Conservation (phyloP, 2,329 filamentous ascomycete genomes). For the Ophiostoma quercus region DNA sequence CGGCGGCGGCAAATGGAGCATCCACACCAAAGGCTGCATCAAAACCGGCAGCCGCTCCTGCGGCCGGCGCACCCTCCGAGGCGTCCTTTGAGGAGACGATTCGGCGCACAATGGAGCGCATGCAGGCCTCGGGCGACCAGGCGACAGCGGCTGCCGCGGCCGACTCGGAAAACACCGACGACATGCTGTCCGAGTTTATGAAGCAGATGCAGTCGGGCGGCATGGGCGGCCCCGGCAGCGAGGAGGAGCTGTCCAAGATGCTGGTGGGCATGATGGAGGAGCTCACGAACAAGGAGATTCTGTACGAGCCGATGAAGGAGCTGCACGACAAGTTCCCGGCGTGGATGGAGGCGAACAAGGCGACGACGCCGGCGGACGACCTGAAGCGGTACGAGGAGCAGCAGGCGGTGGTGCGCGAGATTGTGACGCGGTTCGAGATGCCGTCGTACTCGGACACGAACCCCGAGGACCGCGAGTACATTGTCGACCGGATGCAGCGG, state of each 20-base stretch:
- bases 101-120: slow-evolving; percentile 87
- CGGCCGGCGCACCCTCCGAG: slow-evolving; percentile 32
- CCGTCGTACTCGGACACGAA: slow-evolving; percentile 77
- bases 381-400: slow-evolving; percentile 77
- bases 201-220: slow-evolving; percentile 70
- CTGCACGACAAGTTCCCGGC: slow-evolving; percentile 84
- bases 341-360: slow-evolving; percentile 77
- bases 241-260: slow-evolving; percentile 92
- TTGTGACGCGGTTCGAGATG: slow-evolving; percentile 83
- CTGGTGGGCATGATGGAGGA: slow-evolving; percentile 98
- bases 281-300: slow-evolving; percentile 93
- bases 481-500: slow-evolving; percentile 97
- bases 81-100: slow-evolving; percentile 89
- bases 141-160: slow-evolving; percentile 73
- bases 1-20: slow-evolving; percentile 23
- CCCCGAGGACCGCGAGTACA: slow-evolving; percentile 75
- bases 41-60: slow-evolving; percentile 31
- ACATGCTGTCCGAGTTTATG: slow-evolving; percentile 86
- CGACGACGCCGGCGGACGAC: slow-evolving; percentile 62
- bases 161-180: slow-evolving; percentile 54
- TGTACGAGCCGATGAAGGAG: slow-evolving; percentile 99
- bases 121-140: slow-evolving; percentile 82
- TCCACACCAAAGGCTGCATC: slow-evolving; percentile 3
- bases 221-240: slow-evolving; percentile 52
- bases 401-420: slow-evolving; percentile 71